phyloP scores from a whole-genome alignment of 2,329 filamentous ascomycete genomes.

The Periglandula ipomoeae region DNA sequence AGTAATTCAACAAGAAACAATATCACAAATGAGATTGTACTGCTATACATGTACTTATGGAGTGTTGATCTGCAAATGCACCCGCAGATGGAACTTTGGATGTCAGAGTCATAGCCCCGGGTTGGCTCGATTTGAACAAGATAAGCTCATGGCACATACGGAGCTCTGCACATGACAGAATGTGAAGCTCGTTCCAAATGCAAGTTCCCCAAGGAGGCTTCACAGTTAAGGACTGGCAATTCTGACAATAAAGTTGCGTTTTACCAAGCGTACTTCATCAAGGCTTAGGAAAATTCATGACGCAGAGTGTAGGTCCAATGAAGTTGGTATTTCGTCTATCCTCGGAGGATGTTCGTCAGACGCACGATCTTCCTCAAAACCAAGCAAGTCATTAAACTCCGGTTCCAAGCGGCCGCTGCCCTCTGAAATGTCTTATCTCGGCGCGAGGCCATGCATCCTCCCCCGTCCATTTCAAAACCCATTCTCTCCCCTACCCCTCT shows the following conservation, averaged over 20 bases:
- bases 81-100: too few species aligned
- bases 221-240: too few species aligned
- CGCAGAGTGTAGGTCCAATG: constrained; percentile 21
- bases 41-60: too few species aligned
- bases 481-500: background rate
- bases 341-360: constrained; percentile 32
- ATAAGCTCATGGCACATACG: too few species aligned
- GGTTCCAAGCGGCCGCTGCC: constrained; percentile 35
- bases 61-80: too few species aligned
- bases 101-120: too few species aligned
- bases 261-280: background rate
- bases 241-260: too few species aligned
- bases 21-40: background rate
- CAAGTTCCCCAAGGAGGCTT: too few species aligned
- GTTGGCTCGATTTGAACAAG: too few species aligned
- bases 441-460: constrained; percentile 17
- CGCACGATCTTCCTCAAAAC: constrained; percentile 32
- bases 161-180: too few species aligned
- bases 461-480: constrained; percentile 7
- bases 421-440: constrained; percentile 23
- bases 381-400: constrained; percentile 38
- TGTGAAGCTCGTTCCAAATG: too few species aligned
- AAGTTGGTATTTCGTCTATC: constrained; percentile 35
- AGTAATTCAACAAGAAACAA: constrained; percentile 19
- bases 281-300: background rate